A percentile compares a stretch with the other conserved stretches of the same genome.
phyloP scores from a whole-genome alignment of 768 basidiomycete species.

The Mycena metata region DNA sequence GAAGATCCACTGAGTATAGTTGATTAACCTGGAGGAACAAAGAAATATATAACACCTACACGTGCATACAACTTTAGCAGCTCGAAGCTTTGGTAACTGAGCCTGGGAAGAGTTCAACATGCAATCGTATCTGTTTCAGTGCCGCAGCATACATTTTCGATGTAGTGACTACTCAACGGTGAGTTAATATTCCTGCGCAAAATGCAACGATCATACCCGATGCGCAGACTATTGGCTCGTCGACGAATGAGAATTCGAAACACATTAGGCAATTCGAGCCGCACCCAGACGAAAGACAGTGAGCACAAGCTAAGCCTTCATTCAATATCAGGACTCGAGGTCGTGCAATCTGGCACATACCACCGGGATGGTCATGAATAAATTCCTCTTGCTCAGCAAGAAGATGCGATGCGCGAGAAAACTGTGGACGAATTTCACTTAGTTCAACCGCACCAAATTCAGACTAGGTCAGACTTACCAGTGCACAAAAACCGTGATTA shows the following conservation, averaged over 20 bases:
- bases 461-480: conserved; percentile 49
- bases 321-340: background rate
- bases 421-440: conserved; percentile 35
- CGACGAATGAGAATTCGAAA: too few species aligned
- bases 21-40: too few species aligned
- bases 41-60: conserved; percentile 24
- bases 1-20: conserved; percentile 56
- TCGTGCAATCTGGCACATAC: conserved; percentile 20
- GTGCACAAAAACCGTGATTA: conserved; percentile 58
- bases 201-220: conserved; percentile 32
- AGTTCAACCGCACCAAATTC: background rate
- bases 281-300: conserved; percentile 41
- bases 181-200: background rate
- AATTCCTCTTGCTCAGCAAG: conserved; percentile 44
- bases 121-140: background rate
- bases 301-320: conserved; percentile 34
- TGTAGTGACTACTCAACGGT: conserved; percentile 40
- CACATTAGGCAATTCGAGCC: conserved; percentile 15
- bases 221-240: conserved; percentile 37
- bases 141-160: conserved; percentile 40
- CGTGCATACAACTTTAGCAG: conserved; percentile 34
- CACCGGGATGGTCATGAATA: conserved; percentile 39
- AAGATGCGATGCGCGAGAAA: conserved; percentile 53
- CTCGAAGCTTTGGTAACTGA: conserved; percentile 38
- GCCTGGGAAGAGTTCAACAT: conserved; percentile 34